Percentiles rank a stretch among this genome's conserved stretches.
phyloP scores from a whole-genome alignment of 306 rosid species.

The Cicer yamashitae region DNA sequence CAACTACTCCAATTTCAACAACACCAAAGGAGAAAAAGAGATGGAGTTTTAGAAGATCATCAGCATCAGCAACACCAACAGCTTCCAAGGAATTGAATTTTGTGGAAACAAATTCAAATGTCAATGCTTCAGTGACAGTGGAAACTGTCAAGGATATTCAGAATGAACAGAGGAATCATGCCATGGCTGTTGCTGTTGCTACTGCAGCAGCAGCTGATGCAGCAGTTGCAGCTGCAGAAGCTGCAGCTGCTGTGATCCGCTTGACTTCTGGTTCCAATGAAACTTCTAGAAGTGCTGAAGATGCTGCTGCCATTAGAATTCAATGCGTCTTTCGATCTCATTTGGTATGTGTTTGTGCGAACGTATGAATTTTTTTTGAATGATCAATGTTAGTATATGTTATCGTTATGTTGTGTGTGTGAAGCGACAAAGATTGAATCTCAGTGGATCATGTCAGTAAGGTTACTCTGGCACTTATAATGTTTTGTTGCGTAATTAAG shows the following conservation, averaged over 20 bases:
- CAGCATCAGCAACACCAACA: conserved; percentile 59
- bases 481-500: neutral
- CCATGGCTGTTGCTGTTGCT: conserved; percentile 72
- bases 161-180: conserved; percentile 69
- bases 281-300: conserved; percentile 50
- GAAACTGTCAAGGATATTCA: conserved; percentile 52
- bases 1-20: conserved; percentile 61
- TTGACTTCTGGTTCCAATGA: conserved; percentile 56
- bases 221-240: conserved; percentile 73
- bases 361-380: no score
- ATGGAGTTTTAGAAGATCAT: conserved; percentile 92
- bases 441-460: no score
- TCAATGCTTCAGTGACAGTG: conserved; percentile 40
- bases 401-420: no score
- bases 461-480: no score
- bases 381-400: no score
- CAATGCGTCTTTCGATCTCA: conserved; percentile 85
- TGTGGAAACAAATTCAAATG: conserved; percentile 40
- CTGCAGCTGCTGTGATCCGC: conserved; percentile 69
- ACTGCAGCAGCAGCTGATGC: conserved; percentile 68
- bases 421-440: no score
- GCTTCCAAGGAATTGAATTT: conserved; percentile 55
- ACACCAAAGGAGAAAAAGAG: conserved; percentile 78
- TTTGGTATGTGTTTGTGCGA: conserved; percentile 55
- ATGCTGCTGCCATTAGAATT: conserved; percentile 74